Evolutionary conservation across 495 filamentous ascomycete genomes (phyloP), one percentile per base, ranked within the genome.

Genomic region (Penicillium salamii): DNA sequence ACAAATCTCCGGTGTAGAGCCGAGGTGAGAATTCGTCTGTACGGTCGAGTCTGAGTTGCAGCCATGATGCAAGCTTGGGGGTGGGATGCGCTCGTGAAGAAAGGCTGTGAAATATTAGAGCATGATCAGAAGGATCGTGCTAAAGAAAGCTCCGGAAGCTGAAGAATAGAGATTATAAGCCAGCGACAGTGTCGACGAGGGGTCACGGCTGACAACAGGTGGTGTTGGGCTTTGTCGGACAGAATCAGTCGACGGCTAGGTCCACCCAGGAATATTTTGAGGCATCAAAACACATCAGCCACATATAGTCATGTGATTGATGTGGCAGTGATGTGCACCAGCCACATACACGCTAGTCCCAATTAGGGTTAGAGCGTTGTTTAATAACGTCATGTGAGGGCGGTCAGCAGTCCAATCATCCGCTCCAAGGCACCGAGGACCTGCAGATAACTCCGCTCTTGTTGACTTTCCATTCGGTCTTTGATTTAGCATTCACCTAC

Each of bases 21-120:
- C 28, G 93, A 91, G 32, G 92, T 96, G 49, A 97, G 70, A 67
- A 95, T 91, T 61, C 95, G 88, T 73, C 91, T 84, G 63, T 96
- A 97, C 33, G 79, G 80, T 42, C 81, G 72, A 43, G 70, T 63
- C 63, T 67, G 70, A 41, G 62, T 48, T 42, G 68, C 58, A 57
- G 75, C 70, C 78, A 81, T 80, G 60, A 49, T 71, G 69, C 44
- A 55, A 61, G 54, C 54, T 53, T 45, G 37, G 38, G 47, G 48
- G 54, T 46, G 58, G 63, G 59, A 61, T 59, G 62, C 48, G 47
- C 52, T 67, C 56, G 63, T 63, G 46, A 31, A 50, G 23, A 50
- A 45, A 59, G 46, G 55, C 53, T 57, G 53, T 54, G 24, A 37
- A 55, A 43, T 18, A 31, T 69, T 57, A 72, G 46, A 66, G 66